Percentiles rank a stretch among this genome's conserved stretches.
Evolutionary conservation across 164 flowering plant genomes (phyloP).

Genomic region (Sextonia rubra): DNA sequence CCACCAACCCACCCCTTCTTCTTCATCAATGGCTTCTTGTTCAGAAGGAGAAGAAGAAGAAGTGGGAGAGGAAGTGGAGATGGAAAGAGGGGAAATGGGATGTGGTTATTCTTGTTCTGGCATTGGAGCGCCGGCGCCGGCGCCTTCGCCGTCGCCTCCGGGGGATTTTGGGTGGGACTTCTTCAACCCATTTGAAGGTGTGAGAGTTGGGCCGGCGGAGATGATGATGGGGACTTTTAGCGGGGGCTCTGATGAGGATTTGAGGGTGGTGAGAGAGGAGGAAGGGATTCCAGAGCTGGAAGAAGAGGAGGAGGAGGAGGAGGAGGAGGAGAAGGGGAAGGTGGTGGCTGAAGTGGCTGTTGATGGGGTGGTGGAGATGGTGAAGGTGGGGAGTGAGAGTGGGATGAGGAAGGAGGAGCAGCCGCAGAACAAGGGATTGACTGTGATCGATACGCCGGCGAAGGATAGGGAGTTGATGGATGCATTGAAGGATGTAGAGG

Average conservation of each 20-base stretch:
- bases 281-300: slow-evolving; percentile 59
- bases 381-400: slow-evolving; percentile 3
- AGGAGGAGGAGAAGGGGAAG: slow-evolving; percentile 21
- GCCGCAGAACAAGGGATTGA: slow-evolving; percentile 46
- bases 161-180: slow-evolving; percentile 37
- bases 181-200: slow-evolving; percentile 47
- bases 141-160: slow-evolving; percentile 63
- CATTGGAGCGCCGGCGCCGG: slow-evolving; percentile 42
- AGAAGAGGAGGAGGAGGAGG: slow-evolving; percentile 30
- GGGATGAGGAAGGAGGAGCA: slow-evolving; percentile 4
- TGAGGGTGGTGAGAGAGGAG: slow-evolving; percentile 72
- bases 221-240: slow-evolving; percentile 28
- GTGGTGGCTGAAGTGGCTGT: slow-evolving; percentile 25
- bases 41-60: slow-evolving; percentile 23
- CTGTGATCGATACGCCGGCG: slow-evolving; percentile 55
- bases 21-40: slow-evolving; percentile 19
- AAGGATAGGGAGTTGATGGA: slow-evolving; percentile 81
- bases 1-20: slow-evolving; percentile 29
- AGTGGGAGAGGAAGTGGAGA: slow-evolving; percentile 15
- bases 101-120: slow-evolving; percentile 21
- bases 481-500: slow-evolving; percentile 77
- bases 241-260: slow-evolving; percentile 57
- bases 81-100: slow-evolving; percentile 9
- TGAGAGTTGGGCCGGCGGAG: slow-evolving; percentile 37
- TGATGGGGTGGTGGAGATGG: slow-evolving; percentile 38